Conservation (phyloP, 23 red algal genomes). For the Cyanidioschyzon merolae region DNA sequence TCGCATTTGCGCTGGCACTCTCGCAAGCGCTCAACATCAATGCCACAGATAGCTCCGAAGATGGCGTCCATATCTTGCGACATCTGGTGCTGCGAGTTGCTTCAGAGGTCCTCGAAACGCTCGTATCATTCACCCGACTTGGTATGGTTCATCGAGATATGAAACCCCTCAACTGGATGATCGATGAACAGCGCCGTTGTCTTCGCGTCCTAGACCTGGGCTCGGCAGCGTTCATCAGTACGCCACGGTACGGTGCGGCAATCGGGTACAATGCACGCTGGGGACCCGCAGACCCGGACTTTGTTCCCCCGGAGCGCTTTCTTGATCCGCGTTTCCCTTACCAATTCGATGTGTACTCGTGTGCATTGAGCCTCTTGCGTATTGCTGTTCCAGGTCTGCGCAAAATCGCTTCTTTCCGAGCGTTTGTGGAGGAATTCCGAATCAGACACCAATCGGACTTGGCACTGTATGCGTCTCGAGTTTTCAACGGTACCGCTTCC, state of each 20-base stretch:
- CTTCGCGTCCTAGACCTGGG: constrained; percentile 2
- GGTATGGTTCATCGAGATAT: constrained; percentile 14
- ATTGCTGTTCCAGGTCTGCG: not conserved
- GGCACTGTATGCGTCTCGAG: constrained; percentile 1
- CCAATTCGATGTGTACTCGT: constrained; percentile 17
- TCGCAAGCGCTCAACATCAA: not conserved
- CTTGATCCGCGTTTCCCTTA: not conserved
- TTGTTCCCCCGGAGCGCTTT: constrained; percentile 5
- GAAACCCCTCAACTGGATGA: constrained; percentile 1
- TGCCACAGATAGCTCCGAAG: not conserved
- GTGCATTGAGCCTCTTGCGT: constrained; percentile 4
- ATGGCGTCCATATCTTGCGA: not conserved
- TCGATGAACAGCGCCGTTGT: not conserved
- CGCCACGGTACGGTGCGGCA: constrained; percentile 5
- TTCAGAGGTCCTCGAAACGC: not conserved
- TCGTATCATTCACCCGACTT: not conserved
- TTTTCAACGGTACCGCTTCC: not conserved
- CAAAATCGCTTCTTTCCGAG: not conserved
- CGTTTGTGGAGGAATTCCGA: not conserved
- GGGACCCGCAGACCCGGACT: constrained; percentile 8
- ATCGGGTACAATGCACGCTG: constrained; percentile 16
- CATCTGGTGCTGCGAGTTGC: not conserved
- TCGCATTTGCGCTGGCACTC: not conserved
- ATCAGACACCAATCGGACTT: not conserved
- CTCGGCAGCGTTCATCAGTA: constrained; percentile 1